These are phyloP conservation scores for Kluyveromyces sp. DNA, from an alignment of 1,139 yeast genomes.

Conservation along the genomic window DNA sequence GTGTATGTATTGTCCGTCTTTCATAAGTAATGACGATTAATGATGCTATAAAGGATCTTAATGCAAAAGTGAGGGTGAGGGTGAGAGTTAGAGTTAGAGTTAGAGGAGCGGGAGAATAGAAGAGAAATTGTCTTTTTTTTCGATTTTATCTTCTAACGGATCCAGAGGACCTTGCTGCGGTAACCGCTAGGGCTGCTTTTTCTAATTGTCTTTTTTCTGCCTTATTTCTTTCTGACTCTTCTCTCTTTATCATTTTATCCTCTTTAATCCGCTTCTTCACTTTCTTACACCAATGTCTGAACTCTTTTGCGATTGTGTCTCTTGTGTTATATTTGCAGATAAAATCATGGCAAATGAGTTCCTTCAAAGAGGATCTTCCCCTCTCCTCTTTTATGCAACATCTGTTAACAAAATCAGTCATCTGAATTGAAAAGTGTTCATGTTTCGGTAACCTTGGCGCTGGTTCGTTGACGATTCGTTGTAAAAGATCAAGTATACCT, in stretches of 20 bases:
- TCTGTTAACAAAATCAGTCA: conserved; percentile 57
- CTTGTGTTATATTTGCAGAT: conserved; percentile 20
- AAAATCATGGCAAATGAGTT: conserved; percentile 36
- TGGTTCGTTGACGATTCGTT: conserved; percentile 85
- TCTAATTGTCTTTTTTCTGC: conserved; percentile 23
- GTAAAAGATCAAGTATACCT: conserved; percentile 83
- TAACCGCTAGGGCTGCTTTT: conserved; percentile 18
- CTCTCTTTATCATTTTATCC: conserved; percentile 26
- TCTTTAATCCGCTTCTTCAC: conserved; percentile 23
- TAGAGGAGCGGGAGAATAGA: too few species aligned
- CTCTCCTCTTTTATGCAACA: conserved; percentile 62
- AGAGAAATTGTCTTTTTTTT: too few species aligned
- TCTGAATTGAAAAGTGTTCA: conserved; percentile 34
- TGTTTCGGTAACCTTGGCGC: conserved; percentile 63
- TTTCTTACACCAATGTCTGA: conserved; percentile 29
- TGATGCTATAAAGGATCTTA: too few species aligned
- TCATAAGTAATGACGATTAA: too few species aligned
- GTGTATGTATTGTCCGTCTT: too few species aligned
- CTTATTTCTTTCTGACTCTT: conserved; percentile 24
- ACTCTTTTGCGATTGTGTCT: conserved; percentile 19
- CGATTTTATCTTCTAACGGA: not conserved
- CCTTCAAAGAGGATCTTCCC: conserved; percentile 55
- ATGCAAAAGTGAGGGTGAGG: too few species aligned
- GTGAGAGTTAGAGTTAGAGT: too few species aligned
- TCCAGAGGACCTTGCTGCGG: conserved; percentile 13